Percentiles rank a stretch among this genome's conserved stretches.
Evolutionary conservation across 441 rosid species (phyloP).

Genomic region (Melianthus villosus): DNA sequence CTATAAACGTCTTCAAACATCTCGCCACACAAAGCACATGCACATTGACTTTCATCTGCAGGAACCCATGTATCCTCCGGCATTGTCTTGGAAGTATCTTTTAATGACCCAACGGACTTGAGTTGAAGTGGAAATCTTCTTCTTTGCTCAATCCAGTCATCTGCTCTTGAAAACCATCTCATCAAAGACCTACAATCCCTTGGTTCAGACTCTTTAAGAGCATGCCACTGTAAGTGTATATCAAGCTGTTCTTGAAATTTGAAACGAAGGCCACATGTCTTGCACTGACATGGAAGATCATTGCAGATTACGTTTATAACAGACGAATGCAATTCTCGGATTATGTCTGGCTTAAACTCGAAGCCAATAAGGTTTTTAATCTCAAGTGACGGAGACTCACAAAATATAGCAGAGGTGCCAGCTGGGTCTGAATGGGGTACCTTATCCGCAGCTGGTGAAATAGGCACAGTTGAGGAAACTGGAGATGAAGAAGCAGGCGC

Average conservation of each 20-base stretch:
- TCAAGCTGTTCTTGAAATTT: conserved; percentile 47
- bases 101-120: conserved; percentile 19
- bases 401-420: conserved; percentile 15
- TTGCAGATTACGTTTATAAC: conserved; percentile 53
- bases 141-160: conserved; percentile 51
- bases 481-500: conserved; percentile 22
- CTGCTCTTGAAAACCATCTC: conserved; percentile 55
- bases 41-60: conserved; percentile 75
- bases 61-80: conserved; percentile 38
- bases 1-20: conserved; percentile 69
- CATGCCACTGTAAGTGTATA: conserved; percentile 71
- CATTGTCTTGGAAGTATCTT: conserved; percentile 17
- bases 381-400: conserved; percentile 16
- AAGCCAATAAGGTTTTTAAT: conserved; percentile 46
- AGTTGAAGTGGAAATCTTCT: conserved; percentile 19
- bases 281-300: conserved; percentile 52
- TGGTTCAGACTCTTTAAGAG: conserved; percentile 23
- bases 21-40: conserved; percentile 81
- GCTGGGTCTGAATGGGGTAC: conserved; percentile 17
- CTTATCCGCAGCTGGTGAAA: conserved; percentile 17
- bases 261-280: conserved; percentile 59
- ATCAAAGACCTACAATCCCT: conserved; percentile 22
- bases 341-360: conserved; percentile 54
- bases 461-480: conserved; percentile 13
- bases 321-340: conserved; percentile 60